These are phyloP conservation scores for Chiua virens DNA, from an alignment of 768 basidiomycete species.

Conservation along the genomic window DNA sequence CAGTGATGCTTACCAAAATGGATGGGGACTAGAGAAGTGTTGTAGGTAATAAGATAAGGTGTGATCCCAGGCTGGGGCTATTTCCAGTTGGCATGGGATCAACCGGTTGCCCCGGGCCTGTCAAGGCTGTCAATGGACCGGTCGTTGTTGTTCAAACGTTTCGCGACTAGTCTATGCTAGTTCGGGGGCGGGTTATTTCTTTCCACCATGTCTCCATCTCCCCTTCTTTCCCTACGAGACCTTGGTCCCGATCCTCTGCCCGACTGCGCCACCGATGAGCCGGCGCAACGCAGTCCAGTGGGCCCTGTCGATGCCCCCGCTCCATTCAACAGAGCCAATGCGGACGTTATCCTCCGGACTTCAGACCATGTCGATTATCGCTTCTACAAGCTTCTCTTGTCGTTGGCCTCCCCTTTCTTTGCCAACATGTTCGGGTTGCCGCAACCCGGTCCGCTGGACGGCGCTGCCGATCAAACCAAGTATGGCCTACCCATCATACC, in stretches of 20 bases:
- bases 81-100: background rate
- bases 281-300: background rate
- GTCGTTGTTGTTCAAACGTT: conserved; percentile 2
- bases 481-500: conserved; percentile 44
- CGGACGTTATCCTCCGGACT: conserved; percentile 56
- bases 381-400: conserved; percentile 54
- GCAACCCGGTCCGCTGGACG: conserved; percentile 34
- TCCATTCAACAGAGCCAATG: conserved; percentile 50
- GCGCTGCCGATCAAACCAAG: conserved; percentile 29
- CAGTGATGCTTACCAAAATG: too few species aligned
- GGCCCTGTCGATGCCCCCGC: conserved; percentile 28
- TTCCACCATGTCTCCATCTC: conserved; percentile 15
- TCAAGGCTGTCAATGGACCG: background rate
- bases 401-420: conserved; percentile 60
- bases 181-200: background rate
- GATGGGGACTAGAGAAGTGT: too few species aligned
- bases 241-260: conserved; percentile 2
- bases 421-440: conserved; percentile 55
- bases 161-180: conserved; percentile 17
- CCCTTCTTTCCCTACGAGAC: conserved; percentile 3
- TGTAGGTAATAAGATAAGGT: too few species aligned
- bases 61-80: too few species aligned
- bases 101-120: conserved; percentile 1
- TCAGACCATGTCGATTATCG: conserved; percentile 53
- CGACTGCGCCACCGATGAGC: background rate